Conservation (phyloP, 2,329 filamentous ascomycete genomes). For the Trichoderma simmonsii region DNA sequence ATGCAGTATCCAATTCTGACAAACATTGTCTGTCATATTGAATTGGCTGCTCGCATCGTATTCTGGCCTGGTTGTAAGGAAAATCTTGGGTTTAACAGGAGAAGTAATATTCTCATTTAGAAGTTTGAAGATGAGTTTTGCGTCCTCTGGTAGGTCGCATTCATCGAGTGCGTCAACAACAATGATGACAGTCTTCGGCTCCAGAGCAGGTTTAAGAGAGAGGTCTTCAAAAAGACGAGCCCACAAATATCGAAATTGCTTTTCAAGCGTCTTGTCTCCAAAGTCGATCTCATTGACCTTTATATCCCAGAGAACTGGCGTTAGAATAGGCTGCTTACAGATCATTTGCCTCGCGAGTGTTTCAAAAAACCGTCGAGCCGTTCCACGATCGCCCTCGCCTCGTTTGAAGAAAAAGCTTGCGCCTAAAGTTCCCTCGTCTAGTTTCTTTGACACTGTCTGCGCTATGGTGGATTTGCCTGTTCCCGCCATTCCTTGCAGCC, state of each 20-base stretch:
- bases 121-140: not conserved
- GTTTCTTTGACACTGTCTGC: not conserved
- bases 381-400: not conserved
- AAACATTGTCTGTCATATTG: not conserved
- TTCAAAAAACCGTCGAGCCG: not conserved
- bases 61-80: not conserved
- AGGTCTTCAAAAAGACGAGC: not conserved
- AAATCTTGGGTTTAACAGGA: not conserved
- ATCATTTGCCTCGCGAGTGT: not conserved
- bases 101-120: not conserved
- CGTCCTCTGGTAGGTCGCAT: not conserved
- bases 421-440: not conserved
- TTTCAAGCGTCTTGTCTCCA: not conserved
- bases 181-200: not conserved
- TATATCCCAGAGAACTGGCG: not conserved
- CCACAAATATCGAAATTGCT: not conserved
- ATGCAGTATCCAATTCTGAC: not conserved
- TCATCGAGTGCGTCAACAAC: not conserved
- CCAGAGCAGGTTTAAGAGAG: not conserved
- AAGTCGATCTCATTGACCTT: too few relatives aligned
- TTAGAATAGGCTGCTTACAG: not conserved
- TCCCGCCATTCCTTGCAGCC: not conserved
- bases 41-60: not conserved
- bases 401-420: conserved; percentile 10
- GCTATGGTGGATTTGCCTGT: not conserved